Evolutionary conservation across 352 stramenopile species (phyloP), one percentile per base, ranked within the genome.

Genomic region (Thalassiosira ordinaria): DNA sequence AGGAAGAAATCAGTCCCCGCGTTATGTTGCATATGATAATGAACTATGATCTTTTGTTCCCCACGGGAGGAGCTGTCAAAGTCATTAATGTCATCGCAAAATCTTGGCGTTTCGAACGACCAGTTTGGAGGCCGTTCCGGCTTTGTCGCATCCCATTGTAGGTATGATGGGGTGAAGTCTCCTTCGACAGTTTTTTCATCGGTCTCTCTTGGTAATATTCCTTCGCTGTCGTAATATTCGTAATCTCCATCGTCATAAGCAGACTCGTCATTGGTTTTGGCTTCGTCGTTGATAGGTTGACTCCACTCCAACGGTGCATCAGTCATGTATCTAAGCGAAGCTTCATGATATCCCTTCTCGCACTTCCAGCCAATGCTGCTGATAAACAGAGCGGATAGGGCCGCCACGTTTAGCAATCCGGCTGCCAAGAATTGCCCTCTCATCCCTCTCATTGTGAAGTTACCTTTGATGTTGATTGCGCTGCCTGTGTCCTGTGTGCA

Each of bases 1-100:
- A 37, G 2, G 16, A 51, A 84, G n/a, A 84, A 84, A 16, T 72
- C 39, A 13, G 75, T 84, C 8, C 75, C 75, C 20, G 75, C 75
- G 46, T 84, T 84, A 18, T 84, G 75, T 55, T 82, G 75, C 37
- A 84, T 60, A 46, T 84, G 75, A 65, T 66, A 84, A 65, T 84
- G 75, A 24, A 84, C 75, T 11, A 84, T 78, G 33, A 84, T 75
- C 47, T 75, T 81, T 53, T 71, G 14, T 1, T 75, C 18, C 29
- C 13, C 4, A 16, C 31, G 29, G 16, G 39, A 29, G 2, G 8
- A 26, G 20, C 0, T 24, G 6, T 80, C 27, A 46, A 72, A 80
- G n/a, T 63, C 47, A 18, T 13, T 66, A 6, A 29, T 52, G 33
- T 33, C 31, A 4, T 52, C 41, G 41, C 62, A 80, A 44, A 20